phyloP scores from a whole-genome alignment of 495 filamentous ascomycete species.

The Penicillium verhagenii region DNA sequence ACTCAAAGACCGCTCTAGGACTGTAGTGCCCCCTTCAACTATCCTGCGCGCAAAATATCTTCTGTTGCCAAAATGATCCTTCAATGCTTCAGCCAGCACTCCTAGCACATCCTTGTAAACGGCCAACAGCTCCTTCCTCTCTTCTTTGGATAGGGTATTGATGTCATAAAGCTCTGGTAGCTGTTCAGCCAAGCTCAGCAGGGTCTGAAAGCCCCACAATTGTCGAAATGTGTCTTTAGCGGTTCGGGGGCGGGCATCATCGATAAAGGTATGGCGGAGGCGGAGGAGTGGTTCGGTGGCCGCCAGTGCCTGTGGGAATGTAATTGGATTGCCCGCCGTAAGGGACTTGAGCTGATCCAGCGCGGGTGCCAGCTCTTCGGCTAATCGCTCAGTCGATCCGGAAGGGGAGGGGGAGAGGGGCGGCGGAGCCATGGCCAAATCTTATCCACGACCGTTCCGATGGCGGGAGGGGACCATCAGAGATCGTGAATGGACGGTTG shows the following conservation, averaged over 20 bases:
- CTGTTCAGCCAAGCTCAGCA: conserved; percentile 65
- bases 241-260: conserved; percentile 42
- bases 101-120: conserved; percentile 68
- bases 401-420: conserved; percentile 64
- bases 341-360: conserved; percentile 52
- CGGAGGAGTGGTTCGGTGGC: conserved; percentile 42
- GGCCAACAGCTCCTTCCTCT: conserved; percentile 62
- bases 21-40: conserved; percentile 71
- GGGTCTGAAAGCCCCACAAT: conserved; percentile 72
- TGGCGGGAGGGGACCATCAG: conserved; percentile 38
- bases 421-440: conserved; percentile 38
- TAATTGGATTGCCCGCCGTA: conserved; percentile 19
- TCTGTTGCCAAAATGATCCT: conserved; percentile 79
- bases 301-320: conserved; percentile 28
- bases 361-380: conserved; percentile 58
- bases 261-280: conserved; percentile 58
- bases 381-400: conserved; percentile 55
- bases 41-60: conserved; percentile 78
- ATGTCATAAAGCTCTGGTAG: conserved; percentile 72
- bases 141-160: conserved; percentile 45
- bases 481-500: conserved; percentile 40
- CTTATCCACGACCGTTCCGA: conserved; percentile 40
- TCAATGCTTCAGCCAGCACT: conserved; percentile 72
- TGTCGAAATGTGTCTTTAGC: conserved; percentile 81
- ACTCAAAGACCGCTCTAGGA: conserved; percentile 67